Base-by-base conservation (phyloP, 331 rosid genomes). In the Acacia concinna region DNA sequence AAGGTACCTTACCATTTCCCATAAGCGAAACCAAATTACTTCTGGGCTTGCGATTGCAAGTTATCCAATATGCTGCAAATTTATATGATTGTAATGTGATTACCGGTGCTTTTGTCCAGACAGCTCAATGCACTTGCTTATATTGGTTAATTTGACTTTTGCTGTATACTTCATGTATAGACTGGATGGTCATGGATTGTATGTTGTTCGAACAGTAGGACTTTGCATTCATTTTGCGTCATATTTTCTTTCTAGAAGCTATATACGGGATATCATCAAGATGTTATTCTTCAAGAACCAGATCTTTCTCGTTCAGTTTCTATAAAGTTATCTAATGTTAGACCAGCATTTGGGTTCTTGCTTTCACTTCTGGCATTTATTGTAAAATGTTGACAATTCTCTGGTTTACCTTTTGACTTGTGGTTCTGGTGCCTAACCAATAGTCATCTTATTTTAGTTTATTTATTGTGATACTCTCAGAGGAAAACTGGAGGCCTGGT, bases 401-500 rank as follows among this genome's bases (percentile, higher is more conserved):
- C n/a, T 28, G 74, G 31, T 32, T 54, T 68, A 69, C 35, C 40
- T 41, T 51, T 25, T 74, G 46, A 28, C 32, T 57, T 56, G 74
- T 52, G 35, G 62, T 77, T 44, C 35, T 44, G 38, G 51, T 73
- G 54, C 30, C 47, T 49, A 23, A n/a, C 28, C 40, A 67, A 52
- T 73, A 68, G 44, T 44, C 66, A 81, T 86, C 87, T 86, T 27
- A 85, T 75, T 71, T 46, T 73, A 30, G 25, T 59, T 77, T 80
- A 54, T 60, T 56, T 70, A 59, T 30, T 71, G 76, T 78, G 79
- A 77, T 40, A 68, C 81, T 85, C 32, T 49, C 94, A 92, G 99
- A 93, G 92, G 78, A 95, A 93, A 90, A 95, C 94, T 77, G 99
- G 97, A 80, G 99, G 99, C 56, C 75, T 95, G 87, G 97, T 93